These are phyloP conservation scores for Raphanus raphanistrum DNA, from an alignment of 345 rosid species.

Conservation along the genomic window DNA sequence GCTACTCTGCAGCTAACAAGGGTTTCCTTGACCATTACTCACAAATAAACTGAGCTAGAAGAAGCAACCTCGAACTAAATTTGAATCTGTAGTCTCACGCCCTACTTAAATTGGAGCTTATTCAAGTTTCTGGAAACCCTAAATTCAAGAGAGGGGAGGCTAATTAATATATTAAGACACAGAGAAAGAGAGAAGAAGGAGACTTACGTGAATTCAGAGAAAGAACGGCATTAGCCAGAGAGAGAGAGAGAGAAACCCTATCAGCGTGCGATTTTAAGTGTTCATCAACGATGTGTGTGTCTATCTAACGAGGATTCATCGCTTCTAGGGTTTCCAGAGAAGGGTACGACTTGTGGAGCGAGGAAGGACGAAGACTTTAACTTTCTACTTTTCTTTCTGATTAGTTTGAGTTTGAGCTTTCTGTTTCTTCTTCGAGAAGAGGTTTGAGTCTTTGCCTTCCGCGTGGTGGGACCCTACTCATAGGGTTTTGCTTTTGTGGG, in stretches of 20 bases:
- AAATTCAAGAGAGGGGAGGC: not conserved
- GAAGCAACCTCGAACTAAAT: not conserved
- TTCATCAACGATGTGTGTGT: not conserved
- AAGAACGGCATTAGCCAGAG: not conserved
- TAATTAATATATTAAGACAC: not conserved
- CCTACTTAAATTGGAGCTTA: constrained; percentile 1
- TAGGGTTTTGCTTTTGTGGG: not conserved
- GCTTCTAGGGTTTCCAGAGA: constrained; percentile 5
- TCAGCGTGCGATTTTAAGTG: constrained; percentile 7
- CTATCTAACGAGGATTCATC: constrained; percentile 14
- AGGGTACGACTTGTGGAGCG: not conserved
- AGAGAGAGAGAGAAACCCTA: constrained; percentile 26
- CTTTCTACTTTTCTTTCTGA: not conserved
- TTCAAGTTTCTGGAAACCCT: constrained; percentile 1
- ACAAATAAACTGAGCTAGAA: not conserved
- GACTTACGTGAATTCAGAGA: not conserved
- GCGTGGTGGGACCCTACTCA: constrained; percentile 27
- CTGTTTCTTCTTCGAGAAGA: constrained; percentile 5
- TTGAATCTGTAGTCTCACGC: constrained; percentile 10
- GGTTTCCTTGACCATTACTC: not conserved
- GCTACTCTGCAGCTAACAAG: constrained; percentile 7
- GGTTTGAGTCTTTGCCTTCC: constrained; percentile 18
- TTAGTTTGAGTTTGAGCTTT: not conserved
- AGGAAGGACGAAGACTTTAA: constrained; percentile 9
- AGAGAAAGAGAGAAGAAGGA: constrained; percentile 1